These are phyloP conservation scores for Mycena venus DNA, from an alignment of 768 basidiomycete species.

Conservation along the genomic window DNA sequence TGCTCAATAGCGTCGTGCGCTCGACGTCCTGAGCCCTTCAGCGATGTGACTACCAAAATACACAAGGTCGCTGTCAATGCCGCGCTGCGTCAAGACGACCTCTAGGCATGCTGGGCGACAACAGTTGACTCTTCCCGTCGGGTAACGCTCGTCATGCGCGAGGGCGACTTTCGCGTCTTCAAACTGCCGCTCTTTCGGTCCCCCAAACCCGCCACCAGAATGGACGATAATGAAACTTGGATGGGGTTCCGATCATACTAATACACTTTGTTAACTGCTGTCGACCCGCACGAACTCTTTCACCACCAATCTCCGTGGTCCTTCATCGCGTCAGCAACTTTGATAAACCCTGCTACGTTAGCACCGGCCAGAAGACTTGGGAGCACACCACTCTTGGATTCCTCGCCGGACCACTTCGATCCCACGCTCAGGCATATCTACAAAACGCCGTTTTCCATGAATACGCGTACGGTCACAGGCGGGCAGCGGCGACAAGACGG, in stretches of 20 bases:
- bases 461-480: background rate
- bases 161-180: too few species aligned
- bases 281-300: conserved; percentile 31
- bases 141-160: too few species aligned
- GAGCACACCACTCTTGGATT: conserved; percentile 51
- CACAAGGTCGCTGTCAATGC: too few species aligned
- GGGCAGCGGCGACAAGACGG: background rate
- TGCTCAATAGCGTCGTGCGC: too few species aligned
- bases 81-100: too few species aligned
- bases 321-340: conserved; percentile 80
- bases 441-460: conserved; percentile 2
- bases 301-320: conserved; percentile 86
- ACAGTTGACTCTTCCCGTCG: too few species aligned
- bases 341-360: conserved; percentile 81
- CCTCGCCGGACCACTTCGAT: conserved; percentile 68
- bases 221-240: too few species aligned
- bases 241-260: background rate
- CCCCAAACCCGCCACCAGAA: too few species aligned
- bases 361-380: conserved; percentile 74
- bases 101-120: too few species aligned
- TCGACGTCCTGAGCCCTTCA: too few species aligned
- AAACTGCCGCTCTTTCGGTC: too few species aligned
- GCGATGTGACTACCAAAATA: too few species aligned
- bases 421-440: conserved; percentile 71
- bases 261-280: background rate